A percentile compares a stretch with the other conserved stretches of the same genome.
Conservation (phyloP, 345 rosid species). For the Moricandia moricandioides region DNA sequence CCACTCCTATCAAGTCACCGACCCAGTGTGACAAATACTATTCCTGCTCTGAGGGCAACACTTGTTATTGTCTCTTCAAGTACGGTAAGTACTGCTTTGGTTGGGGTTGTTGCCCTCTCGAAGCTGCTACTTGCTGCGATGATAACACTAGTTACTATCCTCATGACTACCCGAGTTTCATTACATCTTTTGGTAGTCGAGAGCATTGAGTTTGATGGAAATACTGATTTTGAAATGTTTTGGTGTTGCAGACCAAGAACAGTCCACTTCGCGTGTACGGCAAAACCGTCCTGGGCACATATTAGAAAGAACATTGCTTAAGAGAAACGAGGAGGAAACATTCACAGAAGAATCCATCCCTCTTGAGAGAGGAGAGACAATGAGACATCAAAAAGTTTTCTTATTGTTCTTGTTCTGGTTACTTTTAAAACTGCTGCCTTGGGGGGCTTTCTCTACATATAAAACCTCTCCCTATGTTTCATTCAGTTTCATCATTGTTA, state of each 20-base stretch:
- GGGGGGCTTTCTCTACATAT: conserved; percentile 27
- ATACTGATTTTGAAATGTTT: conserved; percentile 6
- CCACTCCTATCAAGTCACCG: conserved; percentile 86
- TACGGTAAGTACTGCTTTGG: conserved; percentile 59
- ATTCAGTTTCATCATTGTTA: conserved; percentile 24
- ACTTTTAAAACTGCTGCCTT: conserved; percentile 1
- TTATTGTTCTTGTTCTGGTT: conserved; percentile 21
- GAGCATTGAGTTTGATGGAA: background rate
- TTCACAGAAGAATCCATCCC: background rate
- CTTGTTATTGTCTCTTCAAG: conserved; percentile 79
- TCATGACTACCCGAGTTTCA: conserved; percentile 58
- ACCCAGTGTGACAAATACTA: conserved; percentile 62
- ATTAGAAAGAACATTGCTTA: conserved; percentile 50
- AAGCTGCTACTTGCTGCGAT: conserved; percentile 83
- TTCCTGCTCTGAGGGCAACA: conserved; percentile 66
- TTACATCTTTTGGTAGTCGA: background rate
- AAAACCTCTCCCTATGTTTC: conserved; percentile 16
- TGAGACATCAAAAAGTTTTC: background rate
- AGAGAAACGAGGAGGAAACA: background rate
- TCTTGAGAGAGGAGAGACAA: conserved; percentile 17
- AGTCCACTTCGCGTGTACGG: conserved; percentile 76
- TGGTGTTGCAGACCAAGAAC: conserved; percentile 67
- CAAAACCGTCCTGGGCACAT: conserved; percentile 61
- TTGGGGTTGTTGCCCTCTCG: conserved; percentile 95
- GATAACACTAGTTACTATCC: conserved; percentile 87